Conservation (phyloP, 2,329 filamentous ascomycete species). For the Ophiostoma pallidulum region DNA sequence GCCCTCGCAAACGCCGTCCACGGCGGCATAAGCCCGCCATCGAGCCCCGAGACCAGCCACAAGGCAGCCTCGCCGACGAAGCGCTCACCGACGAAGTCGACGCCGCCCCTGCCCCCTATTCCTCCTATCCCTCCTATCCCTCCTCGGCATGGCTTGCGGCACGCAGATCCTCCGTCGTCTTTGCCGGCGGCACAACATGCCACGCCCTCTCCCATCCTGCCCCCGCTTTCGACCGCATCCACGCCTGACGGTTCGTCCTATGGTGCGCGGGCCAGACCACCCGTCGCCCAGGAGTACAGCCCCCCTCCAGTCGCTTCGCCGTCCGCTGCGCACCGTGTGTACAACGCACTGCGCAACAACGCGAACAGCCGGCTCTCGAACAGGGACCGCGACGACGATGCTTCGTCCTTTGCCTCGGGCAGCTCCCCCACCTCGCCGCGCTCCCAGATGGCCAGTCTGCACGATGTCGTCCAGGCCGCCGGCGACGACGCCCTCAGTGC, state of each 20-base stretch:
- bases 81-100: slow-evolving; percentile 5
- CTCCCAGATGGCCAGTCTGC: slow-evolving; percentile 28
- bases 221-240: slow-evolving; percentile 4
- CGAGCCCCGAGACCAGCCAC: slow-evolving; percentile 17
- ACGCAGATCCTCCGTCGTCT: too few species aligned
- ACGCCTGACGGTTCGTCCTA: slow-evolving; percentile 12
- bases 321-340: slow-evolving; percentile 21
- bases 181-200: too few species aligned
- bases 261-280: slow-evolving; percentile 11
- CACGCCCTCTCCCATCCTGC: slow-evolving; percentile 9
- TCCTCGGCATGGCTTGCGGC: slow-evolving; percentile 4
- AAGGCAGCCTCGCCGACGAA: not conserved
- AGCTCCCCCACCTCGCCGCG: slow-evolving; percentile 15
- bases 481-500: slow-evolving; percentile 57
- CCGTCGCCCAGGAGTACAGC: slow-evolving; percentile 29
- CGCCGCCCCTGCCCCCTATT: not conserved
- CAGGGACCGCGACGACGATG: slow-evolving; percentile 14
- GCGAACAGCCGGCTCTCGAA: slow-evolving; percentile 20
- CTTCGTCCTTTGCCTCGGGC: not conserved
- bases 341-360: slow-evolving; percentile 19
- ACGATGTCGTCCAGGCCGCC: slow-evolving; percentile 35
- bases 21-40: slow-evolving; percentile 22
- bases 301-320: slow-evolving; percentile 26
- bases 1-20: slow-evolving; percentile 45
- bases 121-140: slow-evolving; percentile 15